A percentile compares a stretch with the other conserved stretches of the same genome.
Conservation (phyloP, 768 basidiomycete genomes). For the Psilocybe cubensis region DNA sequence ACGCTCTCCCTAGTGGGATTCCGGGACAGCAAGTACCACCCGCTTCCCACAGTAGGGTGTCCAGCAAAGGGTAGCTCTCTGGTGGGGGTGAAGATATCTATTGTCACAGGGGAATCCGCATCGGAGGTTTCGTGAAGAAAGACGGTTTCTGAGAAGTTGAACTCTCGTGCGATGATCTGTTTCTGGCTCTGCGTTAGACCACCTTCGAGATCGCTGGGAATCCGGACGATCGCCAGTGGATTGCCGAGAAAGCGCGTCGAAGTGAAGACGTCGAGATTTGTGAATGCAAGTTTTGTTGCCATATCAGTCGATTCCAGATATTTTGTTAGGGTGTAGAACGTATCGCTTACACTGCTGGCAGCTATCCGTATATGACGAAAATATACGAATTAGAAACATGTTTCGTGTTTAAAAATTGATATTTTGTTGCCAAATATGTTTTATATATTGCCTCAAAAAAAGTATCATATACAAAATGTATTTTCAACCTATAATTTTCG, state of each 20-base stretch:
- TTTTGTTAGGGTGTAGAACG: background rate
- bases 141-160: slow-evolving; percentile 54
- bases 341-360: no score
- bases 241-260: slow-evolving; percentile 42
- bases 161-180: slow-evolving; percentile 48
- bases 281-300: slow-evolving; percentile 19
- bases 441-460: no score
- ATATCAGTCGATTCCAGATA: no score
- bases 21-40: slow-evolving; percentile 42
- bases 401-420: no score
- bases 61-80: slow-evolving; percentile 49
- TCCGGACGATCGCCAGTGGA: slow-evolving; percentile 46
- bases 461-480: no score
- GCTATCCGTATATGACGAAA: no score
- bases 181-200: slow-evolving; percentile 40
- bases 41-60: slow-evolving; percentile 47
- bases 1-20: slow-evolving; percentile 20
- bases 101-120: slow-evolving; percentile 25
- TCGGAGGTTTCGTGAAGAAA: slow-evolving; percentile 39
- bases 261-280: slow-evolving; percentile 48
- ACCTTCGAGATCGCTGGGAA: slow-evolving; percentile 25
- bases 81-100: slow-evolving; percentile 45
- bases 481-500: no score
- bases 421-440: no score
- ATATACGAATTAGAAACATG: no score